Conservation (phyloP, 1,139 yeast genomes). For the Kodamaea arcana region DNA sequence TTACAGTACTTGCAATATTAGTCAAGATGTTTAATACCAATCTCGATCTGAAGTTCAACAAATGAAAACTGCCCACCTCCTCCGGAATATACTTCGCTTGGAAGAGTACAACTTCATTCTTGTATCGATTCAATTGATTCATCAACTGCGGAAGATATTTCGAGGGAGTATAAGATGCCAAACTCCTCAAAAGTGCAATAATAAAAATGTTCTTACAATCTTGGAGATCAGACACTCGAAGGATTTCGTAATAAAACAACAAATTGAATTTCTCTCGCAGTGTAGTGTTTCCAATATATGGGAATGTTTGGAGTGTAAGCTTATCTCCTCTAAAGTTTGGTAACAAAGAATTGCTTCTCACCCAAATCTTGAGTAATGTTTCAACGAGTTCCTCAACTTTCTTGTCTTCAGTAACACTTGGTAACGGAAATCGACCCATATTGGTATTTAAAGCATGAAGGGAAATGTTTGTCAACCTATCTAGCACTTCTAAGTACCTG, state of each 20-base stretch:
- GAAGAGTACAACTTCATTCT: constrained; percentile 16
- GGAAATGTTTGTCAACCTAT: background rate
- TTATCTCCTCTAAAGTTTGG: constrained; percentile 33
- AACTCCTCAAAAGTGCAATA: constrained; percentile 19
- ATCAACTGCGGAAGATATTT: constrained; percentile 22
- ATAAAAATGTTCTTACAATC: constrained; percentile 23
- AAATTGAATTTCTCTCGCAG: constrained; percentile 36
- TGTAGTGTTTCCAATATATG: constrained; percentile 36
- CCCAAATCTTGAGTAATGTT: constrained; percentile 28
- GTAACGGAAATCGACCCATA: constrained; percentile 38
- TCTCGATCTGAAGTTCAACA: constrained; percentile 18
- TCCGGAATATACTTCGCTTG: constrained; percentile 18
- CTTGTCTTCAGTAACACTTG: constrained; percentile 21
- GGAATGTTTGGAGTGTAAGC: constrained; percentile 35
- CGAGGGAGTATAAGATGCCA: constrained; percentile 26
- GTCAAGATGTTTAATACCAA: constrained; percentile 19
- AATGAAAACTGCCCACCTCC: constrained; percentile 16
- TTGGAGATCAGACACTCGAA: constrained; percentile 18
- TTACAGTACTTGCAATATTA: constrained; percentile 16
- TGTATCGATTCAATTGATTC: constrained; percentile 18
- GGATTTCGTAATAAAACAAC: constrained; percentile 26
- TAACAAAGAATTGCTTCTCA: constrained; percentile 14
- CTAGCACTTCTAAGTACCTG: background rate
- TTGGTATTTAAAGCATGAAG: constrained; percentile 6
- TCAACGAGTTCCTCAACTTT: constrained; percentile 24